Evolutionary conservation across 371 early-diverging fungal species (phyloP), one percentile per base, ranked within the genome.

Genomic region (Mucor irregularis): DNA sequence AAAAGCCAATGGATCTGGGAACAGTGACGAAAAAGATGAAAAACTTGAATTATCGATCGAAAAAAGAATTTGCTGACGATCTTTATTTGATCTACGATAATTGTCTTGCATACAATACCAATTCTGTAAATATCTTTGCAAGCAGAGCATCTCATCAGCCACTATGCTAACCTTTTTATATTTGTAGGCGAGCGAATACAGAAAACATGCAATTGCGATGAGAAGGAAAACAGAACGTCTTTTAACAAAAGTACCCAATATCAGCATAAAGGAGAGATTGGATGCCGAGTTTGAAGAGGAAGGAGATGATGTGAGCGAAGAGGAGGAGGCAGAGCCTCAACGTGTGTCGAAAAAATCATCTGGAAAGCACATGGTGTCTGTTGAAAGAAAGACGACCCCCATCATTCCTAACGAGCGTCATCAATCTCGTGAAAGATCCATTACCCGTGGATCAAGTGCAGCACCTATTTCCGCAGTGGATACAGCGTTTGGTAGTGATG

Each of bases 1-100:
- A 89, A 64, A 71, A 86, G n/a, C 97, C 97, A 0, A 96, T 96
- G 95, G 95, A 95, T 78, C 69, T 96, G 7, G 87, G 89, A n/a
- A 91, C 91, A 21, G 90, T 96, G 53, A 78, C 89, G 25, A 89
- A 88, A 66, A 94, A 94, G 56, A 68, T 96, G 55, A 85, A 88
- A 59, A 63, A 64, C 0, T 69, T 81, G 13, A 71, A 78, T 47
- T 95, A 96, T 64, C 69, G 79, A 51, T 86, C 84, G 59, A 91
- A 92, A 66, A 74, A 83, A 7, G 90, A 91, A 33, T 92, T 96
- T 69, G 81, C 83, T 1, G 74, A 81, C 25, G 96, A 96, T 63
- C 64, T 95, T 11, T 71, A 85, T 43, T 72, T 94, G 35, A 94
- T 96, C 21, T 93, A 92, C 68, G 69, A 78, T 14, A 96, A 96